Evolutionary conservation across 495 filamentous ascomycete genomes (phyloP).

Genomic region (Aspergillus homomorphus): DNA sequence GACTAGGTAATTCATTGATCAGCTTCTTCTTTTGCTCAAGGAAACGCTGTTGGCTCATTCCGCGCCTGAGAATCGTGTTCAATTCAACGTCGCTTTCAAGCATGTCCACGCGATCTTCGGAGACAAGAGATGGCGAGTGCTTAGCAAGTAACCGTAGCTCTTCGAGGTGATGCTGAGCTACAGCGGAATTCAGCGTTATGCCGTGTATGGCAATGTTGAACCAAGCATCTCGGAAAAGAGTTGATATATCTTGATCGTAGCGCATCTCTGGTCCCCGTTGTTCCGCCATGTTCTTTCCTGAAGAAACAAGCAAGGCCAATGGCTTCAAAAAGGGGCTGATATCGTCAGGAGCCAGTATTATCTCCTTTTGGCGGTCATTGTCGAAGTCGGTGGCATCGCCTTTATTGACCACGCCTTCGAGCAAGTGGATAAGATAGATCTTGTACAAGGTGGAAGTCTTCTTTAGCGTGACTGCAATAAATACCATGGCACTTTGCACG

Average conservation of each 20-base stretch:
- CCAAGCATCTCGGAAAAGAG: conserved; percentile 87
- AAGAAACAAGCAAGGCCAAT: conserved; percentile 70
- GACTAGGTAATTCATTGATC: conserved; percentile 64
- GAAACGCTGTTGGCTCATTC: conserved; percentile 71
- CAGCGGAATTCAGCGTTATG: conserved; percentile 67
- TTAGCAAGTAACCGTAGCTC: conserved; percentile 80
- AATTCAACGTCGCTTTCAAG: conserved; percentile 94
- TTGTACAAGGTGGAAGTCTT: conserved; percentile 68
- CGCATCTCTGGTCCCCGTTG: conserved; percentile 19
- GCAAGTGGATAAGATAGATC: conserved; percentile 75
- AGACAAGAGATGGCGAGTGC: conserved; percentile 78
- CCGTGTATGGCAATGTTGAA: conserved; percentile 95
- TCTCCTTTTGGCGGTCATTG: conserved; percentile 64
- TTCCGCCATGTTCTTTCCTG: conserved; percentile 41
- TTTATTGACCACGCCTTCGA: conserved; percentile 85
- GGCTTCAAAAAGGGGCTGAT: conserved; percentile 82
- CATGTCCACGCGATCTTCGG: conserved; percentile 79
- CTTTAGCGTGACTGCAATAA: conserved; percentile 66
- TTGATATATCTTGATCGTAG: conserved; percentile 61
- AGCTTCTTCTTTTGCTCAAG: conserved; percentile 77
- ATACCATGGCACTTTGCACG: conserved; percentile 62
- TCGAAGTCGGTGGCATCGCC: conserved; percentile 64
- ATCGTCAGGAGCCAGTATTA: conserved; percentile 75
- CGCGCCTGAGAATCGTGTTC: conserved; percentile 83
- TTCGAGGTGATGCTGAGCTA: conserved; percentile 62